phyloP scores from a whole-genome alignment of 2,329 filamentous ascomycete species.

The Phaeosphaeriaceae sp. region DNA sequence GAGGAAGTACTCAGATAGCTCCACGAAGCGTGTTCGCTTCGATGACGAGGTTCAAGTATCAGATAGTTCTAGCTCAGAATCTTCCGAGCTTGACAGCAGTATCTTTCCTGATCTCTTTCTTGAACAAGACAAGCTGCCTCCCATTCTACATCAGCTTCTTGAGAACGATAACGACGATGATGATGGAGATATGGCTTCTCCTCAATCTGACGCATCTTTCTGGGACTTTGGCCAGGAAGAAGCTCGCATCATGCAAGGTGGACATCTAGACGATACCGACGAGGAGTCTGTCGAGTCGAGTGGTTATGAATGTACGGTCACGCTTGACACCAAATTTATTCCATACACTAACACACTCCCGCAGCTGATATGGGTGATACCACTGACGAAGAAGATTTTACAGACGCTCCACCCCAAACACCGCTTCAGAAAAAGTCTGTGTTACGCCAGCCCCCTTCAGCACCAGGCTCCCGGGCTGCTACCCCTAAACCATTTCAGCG shows the following conservation, averaged over 20 bases:
- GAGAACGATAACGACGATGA: conserved; percentile 59
- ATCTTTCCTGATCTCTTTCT: conserved; percentile 82
- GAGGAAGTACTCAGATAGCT: conserved; percentile 48
- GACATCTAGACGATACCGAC: conserved; percentile 37
- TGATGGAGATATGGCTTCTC: conserved; percentile 55
- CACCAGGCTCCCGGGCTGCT: conserved; percentile 47
- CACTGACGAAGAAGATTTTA: conserved; percentile 57
- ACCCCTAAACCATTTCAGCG: conserved; percentile 49
- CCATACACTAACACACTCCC: conserved; percentile 53
- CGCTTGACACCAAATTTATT: conserved; percentile 22
- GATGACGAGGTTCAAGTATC: conserved; percentile 68
- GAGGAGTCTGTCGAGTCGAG: conserved; percentile 58
- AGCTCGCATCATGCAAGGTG: conserved; percentile 44
- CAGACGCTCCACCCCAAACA: conserved; percentile 56
- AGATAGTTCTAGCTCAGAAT: conserved; percentile 59
- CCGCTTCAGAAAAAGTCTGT: conserved; percentile 50
- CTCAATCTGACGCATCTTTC: conserved; percentile 57
- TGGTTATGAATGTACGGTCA: conserved; percentile 65
- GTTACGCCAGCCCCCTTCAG: conserved; percentile 57
- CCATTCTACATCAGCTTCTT: conserved; percentile 74
- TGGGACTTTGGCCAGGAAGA: conserved; percentile 67
- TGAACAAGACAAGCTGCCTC: conserved; percentile 74
- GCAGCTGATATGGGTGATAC: conserved; percentile 66
- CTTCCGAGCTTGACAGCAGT: conserved; percentile 64
- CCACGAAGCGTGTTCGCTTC: conserved; percentile 74